Evolutionary conservation across 2,329 filamentous ascomycete species (phyloP), one percentile per base, ranked within the genome.

Genomic region (Parastagonospora nodorum): DNA sequence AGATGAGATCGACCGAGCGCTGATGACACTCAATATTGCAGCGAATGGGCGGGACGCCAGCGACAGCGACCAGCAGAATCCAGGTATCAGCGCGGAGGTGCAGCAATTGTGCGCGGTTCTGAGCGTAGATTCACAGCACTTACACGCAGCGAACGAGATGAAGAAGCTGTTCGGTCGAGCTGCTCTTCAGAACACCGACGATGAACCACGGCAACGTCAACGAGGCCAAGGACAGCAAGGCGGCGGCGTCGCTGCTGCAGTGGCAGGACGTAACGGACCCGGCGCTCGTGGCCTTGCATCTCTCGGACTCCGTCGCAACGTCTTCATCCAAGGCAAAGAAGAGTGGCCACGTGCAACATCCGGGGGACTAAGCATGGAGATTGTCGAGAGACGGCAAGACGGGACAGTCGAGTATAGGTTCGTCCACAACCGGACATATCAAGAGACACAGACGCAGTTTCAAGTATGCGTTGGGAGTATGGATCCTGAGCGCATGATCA

Each of bases 71-170:
- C 58, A 48, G 40, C 58, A 48, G 40, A 56, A 53, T 9, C 46
- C 60, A 5, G 51, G 58, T 8, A 48, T 68, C 19, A 69, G 74
- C 49, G 70, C 73, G 45, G 75, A 76, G 43, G 69, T 75, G 40
- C 73, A 82, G 42, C 79, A 78, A 78, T 54, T 83, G 70, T 73
- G 75, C 51, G 70, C 79, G 15, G 72, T 88, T 10, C 76, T 90
- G 0, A 75, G 80, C 2, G 77, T 90, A 44, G 86, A 88, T 60
- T 84, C 87, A 0, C 83, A 89, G 59, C 85, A 92, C 61, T 82
- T 99, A 9, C 92, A 93, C 68, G 90, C 90, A 7, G 81, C 88
- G 31, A 96, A 96, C 66, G 94, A 99, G 77, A 97, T 99, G 91
- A 88, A 85, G 50, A 84, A 82, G 57, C 76, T 90, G 0, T 90